A percentile compares a stretch with the other conserved stretches of the same genome.
Conservation (phyloP, 495 filamentous ascomycete genomes). For the Talaromyces proteolyticus region DNA sequence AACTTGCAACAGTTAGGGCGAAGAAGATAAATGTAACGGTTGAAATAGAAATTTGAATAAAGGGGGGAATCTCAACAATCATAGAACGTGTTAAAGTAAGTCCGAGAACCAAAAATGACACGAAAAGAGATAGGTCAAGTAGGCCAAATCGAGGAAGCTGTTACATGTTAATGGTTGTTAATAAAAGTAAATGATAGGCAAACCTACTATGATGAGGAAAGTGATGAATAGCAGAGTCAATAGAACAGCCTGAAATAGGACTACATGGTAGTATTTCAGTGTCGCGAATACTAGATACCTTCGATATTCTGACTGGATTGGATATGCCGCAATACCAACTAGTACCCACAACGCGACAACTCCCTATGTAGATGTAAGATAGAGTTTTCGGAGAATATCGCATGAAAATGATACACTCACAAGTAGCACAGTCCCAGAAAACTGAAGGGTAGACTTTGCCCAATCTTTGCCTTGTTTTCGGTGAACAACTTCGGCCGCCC, state of each 20-base stretch:
- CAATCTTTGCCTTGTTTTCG: conserved; percentile 13
- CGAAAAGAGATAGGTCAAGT: not conserved
- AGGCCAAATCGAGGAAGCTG: not conserved
- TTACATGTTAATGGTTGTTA: not conserved
- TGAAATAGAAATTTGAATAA: not conserved
- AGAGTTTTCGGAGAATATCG: not conserved
- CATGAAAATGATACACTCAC: conserved; percentile 17
- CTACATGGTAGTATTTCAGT: not conserved
- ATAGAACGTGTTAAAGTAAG: not conserved
- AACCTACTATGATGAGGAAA: not conserved
- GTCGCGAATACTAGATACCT: not conserved
- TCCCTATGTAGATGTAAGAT: conserved; percentile 12
- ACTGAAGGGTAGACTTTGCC: conserved; percentile 20
- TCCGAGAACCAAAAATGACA: not conserved
- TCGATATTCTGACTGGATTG: not conserved
- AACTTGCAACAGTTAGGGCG: conserved; percentile 15
- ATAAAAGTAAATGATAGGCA: not conserved
- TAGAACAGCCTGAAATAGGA: not conserved
- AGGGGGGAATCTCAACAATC: not conserved
- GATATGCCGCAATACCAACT: not conserved
- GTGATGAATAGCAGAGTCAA: not conserved
- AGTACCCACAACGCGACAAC: conserved; percentile 7
- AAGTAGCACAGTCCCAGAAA: conserved; percentile 29
- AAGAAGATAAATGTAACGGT: conserved; percentile 8
- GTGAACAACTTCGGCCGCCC: conserved; percentile 21